phyloP scores from a whole-genome alignment of 1,139 yeast species.

The Zygosaccharomyces sapae region DNA sequence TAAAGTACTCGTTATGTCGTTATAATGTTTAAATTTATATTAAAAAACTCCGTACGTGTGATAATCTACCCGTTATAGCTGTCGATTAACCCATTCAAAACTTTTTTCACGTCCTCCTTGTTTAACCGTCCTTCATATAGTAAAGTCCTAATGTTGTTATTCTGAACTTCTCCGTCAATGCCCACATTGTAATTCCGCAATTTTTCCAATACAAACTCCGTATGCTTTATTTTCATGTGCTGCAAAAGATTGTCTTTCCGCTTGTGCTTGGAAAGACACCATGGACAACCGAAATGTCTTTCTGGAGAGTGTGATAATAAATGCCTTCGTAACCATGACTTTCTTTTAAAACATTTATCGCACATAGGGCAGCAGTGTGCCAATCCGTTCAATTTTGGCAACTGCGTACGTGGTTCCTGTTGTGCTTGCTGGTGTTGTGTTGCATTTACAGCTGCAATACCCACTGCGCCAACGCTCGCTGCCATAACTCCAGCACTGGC shows the following conservation, averaged over 20 bases:
- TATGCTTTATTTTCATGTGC: constrained; percentile 33
- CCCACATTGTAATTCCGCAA: constrained; percentile 20
- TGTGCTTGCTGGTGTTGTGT: constrained; percentile 6
- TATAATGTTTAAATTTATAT: too few species aligned
- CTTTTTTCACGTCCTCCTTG: constrained; percentile 33
- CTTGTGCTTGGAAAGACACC: constrained; percentile 77
- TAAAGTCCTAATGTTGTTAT: constrained; percentile 25
- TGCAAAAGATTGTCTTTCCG: constrained; percentile 51
- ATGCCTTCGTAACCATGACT: constrained; percentile 90
- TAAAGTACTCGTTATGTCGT: too few species aligned
- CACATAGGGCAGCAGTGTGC: constrained; percentile 73
- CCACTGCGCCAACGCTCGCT: not conserved
- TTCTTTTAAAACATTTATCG: constrained; percentile 71
- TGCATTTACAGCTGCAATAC: not conserved
- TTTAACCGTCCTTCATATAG: constrained; percentile 28
- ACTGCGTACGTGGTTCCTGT: not conserved
- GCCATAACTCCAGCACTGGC: not conserved
- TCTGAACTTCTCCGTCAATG: constrained; percentile 15
- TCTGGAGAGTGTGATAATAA: constrained; percentile 83
- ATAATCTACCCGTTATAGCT: constrained; percentile 12
- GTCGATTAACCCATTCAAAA: constrained; percentile 28
- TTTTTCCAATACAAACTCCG: constrained; percentile 27
- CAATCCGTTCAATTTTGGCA: constrained; percentile 1
- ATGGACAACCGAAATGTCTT: constrained; percentile 74
- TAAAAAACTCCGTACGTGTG: not conserved